These are phyloP conservation scores for Ogataea parapolymorpha DNA, from an alignment of 805 yeast species.

Conservation along the genomic window DNA sequence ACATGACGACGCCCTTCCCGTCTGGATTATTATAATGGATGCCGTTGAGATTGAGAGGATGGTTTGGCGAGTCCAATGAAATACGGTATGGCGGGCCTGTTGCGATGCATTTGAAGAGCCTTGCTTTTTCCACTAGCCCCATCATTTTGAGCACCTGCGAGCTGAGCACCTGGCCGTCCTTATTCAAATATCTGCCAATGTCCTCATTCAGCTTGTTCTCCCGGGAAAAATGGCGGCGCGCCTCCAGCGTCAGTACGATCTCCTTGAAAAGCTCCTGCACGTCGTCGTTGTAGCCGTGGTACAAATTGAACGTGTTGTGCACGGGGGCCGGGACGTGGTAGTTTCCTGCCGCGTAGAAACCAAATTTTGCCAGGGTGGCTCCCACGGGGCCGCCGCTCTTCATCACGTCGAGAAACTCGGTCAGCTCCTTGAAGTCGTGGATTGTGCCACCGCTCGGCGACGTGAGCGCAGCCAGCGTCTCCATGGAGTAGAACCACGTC, in stretches of 20 bases:
- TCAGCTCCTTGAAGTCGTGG: slow-evolving; percentile 47
- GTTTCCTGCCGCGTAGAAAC: slow-evolving; percentile 30
- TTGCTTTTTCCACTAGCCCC: slow-evolving; percentile 25
- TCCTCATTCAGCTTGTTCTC: slow-evolving; percentile 9
- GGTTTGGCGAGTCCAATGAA: slow-evolving; percentile 26
- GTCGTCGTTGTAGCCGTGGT: slow-evolving; percentile 36
- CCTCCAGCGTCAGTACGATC: slow-evolving; percentile 29
- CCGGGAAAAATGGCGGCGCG: slow-evolving; percentile 10
- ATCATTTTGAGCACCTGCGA: slow-evolving; percentile 24
- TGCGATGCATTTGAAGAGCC: slow-evolving; percentile 27
- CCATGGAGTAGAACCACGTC: slow-evolving; percentile 61
- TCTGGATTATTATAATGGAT: slow-evolving; percentile 26
- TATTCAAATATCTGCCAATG: slow-evolving; percentile 18
- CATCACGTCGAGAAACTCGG: slow-evolving; percentile 31
- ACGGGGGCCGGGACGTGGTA: slow-evolving; percentile 7
- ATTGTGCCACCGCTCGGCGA: slow-evolving; percentile 60
- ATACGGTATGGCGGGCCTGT: slow-evolving; percentile 32
- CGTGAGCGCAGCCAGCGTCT: slow-evolving; percentile 56
- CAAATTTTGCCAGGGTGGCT: slow-evolving; percentile 24
- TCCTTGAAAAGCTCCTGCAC: slow-evolving; percentile 33
- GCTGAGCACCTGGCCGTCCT: slow-evolving; percentile 20
- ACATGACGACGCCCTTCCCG: slow-evolving; percentile 21
- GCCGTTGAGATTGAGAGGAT: slow-evolving; percentile 28
- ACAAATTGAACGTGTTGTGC: slow-evolving; percentile 27
- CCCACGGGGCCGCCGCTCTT: slow-evolving; percentile 25